Evolutionary conservation across 768 basidiomycete genomes (phyloP).

Genomic region (Lactarius hatsudake): DNA sequence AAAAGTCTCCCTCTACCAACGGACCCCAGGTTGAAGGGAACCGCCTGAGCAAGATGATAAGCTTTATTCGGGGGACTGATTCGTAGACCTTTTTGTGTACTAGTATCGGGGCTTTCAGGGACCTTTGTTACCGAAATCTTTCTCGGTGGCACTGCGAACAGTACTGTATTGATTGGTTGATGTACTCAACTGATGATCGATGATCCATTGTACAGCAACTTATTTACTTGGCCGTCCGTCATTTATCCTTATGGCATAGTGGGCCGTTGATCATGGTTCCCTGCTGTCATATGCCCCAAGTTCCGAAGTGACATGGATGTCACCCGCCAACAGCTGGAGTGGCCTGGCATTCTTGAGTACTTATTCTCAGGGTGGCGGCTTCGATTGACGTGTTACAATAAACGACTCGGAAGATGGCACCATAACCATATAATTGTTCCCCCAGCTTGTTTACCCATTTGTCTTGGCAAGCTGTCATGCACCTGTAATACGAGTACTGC

Average conservation of each 20-base stretch:
- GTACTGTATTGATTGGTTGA: not conserved
- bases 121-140: not conserved
- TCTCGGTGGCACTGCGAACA: not conserved
- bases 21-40: not conserved
- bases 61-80: conserved; percentile 17
- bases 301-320: not conserved
- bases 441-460: not conserved
- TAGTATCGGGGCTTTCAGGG: not conserved
- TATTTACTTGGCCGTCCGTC: not conserved
- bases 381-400: not conserved
- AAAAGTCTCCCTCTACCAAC: not conserved
- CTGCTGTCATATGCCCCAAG: not conserved
- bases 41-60: conserved; percentile 20
- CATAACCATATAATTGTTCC: not conserved
- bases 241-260: not conserved
- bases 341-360: not conserved
- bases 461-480: not conserved
- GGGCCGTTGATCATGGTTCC: no score
- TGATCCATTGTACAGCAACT: not conserved
- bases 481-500: not conserved
- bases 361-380: not conserved
- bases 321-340: not conserved
- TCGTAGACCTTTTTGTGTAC: not conserved
- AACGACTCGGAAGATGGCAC: not conserved
- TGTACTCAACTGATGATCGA: not conserved